Percentiles rank a stretch among this genome's conserved stretches.
phyloP scores from a whole-genome alignment of 73 alveolate genomes.

The Paramecium primaurelia region DNA sequence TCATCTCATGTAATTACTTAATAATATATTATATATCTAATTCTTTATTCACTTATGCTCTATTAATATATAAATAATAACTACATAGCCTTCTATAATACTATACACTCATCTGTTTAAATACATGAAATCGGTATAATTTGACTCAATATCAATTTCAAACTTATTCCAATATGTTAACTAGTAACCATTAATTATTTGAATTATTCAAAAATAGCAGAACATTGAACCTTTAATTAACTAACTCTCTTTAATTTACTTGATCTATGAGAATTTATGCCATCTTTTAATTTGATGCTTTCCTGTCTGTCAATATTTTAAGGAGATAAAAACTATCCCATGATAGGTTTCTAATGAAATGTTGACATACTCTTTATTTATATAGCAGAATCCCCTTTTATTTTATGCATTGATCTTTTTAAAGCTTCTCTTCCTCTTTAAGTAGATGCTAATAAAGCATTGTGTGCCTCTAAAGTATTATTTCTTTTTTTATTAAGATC shows the following conservation, averaged over 20 bases:
- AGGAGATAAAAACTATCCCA: neutral
- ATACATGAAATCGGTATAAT: neutral
- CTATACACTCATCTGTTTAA: neutral
- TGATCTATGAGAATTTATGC: neutral
- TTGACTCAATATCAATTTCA: neutral
- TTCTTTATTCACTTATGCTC: conserved; percentile 11
- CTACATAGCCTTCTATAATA: neutral
- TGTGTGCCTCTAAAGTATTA: neutral
- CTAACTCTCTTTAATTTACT: neutral
- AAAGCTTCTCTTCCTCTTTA: neutral
- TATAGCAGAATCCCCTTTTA: neutral
- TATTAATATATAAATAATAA: neutral
- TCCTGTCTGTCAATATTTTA: neutral
- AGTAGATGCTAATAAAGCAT: neutral
- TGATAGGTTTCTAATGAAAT: neutral
- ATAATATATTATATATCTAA: neutral
- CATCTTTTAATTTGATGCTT: neutral
- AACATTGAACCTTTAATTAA: neutral
- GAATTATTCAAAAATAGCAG: neutral
- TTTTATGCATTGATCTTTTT: neutral
- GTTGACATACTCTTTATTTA: neutral
- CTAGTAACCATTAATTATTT: neutral
- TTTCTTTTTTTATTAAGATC: neutral
- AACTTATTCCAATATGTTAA: conserved; percentile 2
- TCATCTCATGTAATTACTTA: neutral